phyloP scores from a whole-genome alignment of 176 grass and related monocot species.

The Neostapfia colusana region DNA sequence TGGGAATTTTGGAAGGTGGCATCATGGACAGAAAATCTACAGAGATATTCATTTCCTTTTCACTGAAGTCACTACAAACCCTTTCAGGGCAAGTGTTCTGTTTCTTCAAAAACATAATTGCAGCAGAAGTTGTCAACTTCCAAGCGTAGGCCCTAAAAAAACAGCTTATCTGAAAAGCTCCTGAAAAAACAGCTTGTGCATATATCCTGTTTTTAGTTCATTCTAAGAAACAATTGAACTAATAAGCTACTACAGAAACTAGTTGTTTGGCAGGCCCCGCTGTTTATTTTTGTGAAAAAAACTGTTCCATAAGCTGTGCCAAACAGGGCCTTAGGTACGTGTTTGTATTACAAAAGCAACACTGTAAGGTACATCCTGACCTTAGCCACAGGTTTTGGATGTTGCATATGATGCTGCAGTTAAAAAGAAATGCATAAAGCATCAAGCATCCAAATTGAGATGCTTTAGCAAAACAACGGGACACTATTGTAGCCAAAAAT shows the following conservation, averaged over 20 bases:
- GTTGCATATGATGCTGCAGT: not conserved
- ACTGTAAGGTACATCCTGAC: not conserved
- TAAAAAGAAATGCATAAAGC: constrained; percentile 18
- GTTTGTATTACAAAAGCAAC: not conserved
- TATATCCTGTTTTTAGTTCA: too few relatives aligned
- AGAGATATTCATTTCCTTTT: not conserved
- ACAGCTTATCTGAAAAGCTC: too few relatives aligned
- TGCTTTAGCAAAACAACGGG: not conserved
- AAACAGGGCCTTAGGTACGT: not conserved
- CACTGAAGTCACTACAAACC: not conserved
- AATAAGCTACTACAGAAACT: too few relatives aligned
- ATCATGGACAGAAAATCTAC: not conserved
- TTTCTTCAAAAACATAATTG: not conserved
- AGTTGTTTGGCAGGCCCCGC: too few relatives aligned
- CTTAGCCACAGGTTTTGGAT: not conserved
- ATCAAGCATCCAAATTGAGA: not conserved
- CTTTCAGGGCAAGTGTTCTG: not conserved
- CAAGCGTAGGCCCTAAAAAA: too few relatives aligned
- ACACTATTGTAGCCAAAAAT: not conserved
- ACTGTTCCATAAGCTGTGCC: too few relatives aligned
- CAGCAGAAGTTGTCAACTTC: not conserved
- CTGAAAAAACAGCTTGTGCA: too few relatives aligned
- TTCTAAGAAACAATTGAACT: too few relatives aligned
- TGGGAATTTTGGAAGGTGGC: not conserved
- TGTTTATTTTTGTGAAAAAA: too few relatives aligned